Conservation (phyloP, 768 basidiomycete species). For the Lepiota brunneoincarnata region DNA sequence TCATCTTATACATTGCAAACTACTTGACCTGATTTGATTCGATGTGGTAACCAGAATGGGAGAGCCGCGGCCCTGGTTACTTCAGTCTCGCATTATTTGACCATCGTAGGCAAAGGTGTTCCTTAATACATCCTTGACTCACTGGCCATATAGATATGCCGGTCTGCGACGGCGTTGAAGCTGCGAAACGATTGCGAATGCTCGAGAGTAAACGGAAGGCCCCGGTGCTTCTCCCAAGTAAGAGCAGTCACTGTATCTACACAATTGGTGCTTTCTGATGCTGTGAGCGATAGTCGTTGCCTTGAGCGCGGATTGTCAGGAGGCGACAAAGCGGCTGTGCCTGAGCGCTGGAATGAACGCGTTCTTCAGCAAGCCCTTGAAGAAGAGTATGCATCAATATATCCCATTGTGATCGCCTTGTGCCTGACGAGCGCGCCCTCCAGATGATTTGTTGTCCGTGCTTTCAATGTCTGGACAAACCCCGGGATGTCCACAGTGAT, state of each 20-base stretch:
- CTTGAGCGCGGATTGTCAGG: slow-evolving; percentile 74
- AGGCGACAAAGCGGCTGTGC: slow-evolving; percentile 72
- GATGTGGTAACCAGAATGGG: slow-evolving; percentile 51
- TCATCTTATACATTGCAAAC: not conserved
- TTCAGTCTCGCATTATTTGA: slow-evolving; percentile 74
- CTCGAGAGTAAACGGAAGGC: slow-evolving; percentile 58
- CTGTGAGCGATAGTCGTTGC: slow-evolving; percentile 50
- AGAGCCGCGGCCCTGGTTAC: slow-evolving; percentile 61
- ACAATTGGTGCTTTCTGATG: not conserved
- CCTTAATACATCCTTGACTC: not conserved
- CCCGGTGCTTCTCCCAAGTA: slow-evolving; percentile 53
- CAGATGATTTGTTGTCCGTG: slow-evolving; percentile 53
- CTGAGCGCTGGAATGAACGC: slow-evolving; percentile 78
- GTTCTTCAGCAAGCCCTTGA: slow-evolving; percentile 73
- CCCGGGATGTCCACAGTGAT: not conserved
- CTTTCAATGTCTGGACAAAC: slow-evolving; percentile 51
- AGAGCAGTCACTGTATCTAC: slow-evolving; percentile 12
- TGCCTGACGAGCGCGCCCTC: not conserved
- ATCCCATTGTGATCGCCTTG: not conserved
- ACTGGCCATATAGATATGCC: slow-evolving; percentile 60
- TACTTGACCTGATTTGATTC: not conserved
- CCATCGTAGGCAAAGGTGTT: slow-evolving; percentile 49
- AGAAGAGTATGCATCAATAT: slow-evolving; percentile 39
- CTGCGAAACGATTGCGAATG: slow-evolving; percentile 59
- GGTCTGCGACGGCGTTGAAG: slow-evolving; percentile 74